Conservation (phyloP, 139 green algal species). For the Zygnema circumcarinatum region DNA sequence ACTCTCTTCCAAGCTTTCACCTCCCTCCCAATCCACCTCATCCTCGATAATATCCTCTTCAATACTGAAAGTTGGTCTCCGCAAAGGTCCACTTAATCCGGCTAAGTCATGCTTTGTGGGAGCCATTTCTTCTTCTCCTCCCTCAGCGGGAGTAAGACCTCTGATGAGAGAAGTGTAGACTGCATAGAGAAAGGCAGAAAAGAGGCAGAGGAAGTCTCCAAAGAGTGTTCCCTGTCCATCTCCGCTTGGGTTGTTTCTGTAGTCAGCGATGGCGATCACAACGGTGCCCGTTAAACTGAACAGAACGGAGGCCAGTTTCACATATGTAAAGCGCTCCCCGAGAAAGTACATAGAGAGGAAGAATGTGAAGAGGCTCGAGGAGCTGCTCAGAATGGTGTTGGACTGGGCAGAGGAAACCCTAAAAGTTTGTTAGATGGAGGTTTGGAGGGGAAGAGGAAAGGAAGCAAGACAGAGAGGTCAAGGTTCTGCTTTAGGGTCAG, state of each 20-base stretch:
- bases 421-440: neutral
- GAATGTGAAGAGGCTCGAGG: slow-evolving; percentile 90
- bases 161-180: slow-evolving; percentile 83
- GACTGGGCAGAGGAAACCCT: slow-evolving; percentile 52
- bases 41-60: slow-evolving; percentile 27
- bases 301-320: slow-evolving; percentile 77
- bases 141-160: slow-evolving; percentile 16
- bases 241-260: neutral
- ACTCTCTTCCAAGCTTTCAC: slow-evolving; percentile 11
- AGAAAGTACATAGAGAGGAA: slow-evolving; percentile 70
- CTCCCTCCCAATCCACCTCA: neutral
- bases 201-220: slow-evolving; percentile 82
- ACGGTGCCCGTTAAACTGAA: slow-evolving; percentile 75
- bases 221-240: slow-evolving; percentile 5
- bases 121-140: slow-evolving; percentile 39
- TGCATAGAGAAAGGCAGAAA: slow-evolving; percentile 81
- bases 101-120: neutral
- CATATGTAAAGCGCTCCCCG: slow-evolving; percentile 65
- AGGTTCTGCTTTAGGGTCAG: neutral
- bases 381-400: slow-evolving; percentile 94
- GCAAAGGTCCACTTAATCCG: neutral
- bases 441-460: slow-evolving; percentile 7
- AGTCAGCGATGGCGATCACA: slow-evolving; percentile 75
- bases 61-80: neutral
- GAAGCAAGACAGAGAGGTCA: neutral